Percentiles rank a stretch among this genome's conserved stretches.
phyloP scores from a whole-genome alignment of 768 basidiomycete genomes.

The Pleurotus eryngii region DNA sequence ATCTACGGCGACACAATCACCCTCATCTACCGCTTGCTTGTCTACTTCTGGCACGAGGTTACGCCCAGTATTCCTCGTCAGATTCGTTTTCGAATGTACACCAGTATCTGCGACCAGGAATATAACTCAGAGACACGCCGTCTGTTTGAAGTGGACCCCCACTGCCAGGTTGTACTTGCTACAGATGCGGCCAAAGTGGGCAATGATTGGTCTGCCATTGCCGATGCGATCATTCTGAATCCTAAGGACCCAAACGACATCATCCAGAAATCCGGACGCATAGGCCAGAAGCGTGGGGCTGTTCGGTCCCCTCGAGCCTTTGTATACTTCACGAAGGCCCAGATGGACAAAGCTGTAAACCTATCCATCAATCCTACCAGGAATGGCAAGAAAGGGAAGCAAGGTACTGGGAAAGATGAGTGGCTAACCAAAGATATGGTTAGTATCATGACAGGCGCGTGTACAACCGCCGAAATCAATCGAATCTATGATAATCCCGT shows the following conservation, averaged over 20 bases:
- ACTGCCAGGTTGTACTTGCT: background rate
- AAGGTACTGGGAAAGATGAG: background rate
- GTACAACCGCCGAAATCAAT: background rate
- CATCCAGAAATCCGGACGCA: background rate
- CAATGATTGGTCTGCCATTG: background rate
- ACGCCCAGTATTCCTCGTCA: background rate
- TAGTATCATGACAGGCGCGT: background rate
- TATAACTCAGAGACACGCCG: background rate
- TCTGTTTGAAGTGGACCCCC: background rate
- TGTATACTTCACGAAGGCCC: background rate
- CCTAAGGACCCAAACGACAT: background rate
- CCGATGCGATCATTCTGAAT: background rate
- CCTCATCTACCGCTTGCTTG: conserved; percentile 16
- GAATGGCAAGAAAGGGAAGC: background rate
- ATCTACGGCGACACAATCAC: conserved; percentile 25
- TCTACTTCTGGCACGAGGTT: conserved; percentile 17
- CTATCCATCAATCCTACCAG: background rate
- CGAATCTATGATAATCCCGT: background rate
- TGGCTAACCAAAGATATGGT: conserved; percentile 3
- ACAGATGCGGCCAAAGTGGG: background rate
- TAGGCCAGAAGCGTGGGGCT: background rate
- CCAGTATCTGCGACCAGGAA: background rate
- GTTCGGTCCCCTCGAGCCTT: background rate
- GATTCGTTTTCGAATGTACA: background rate
- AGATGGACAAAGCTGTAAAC: background rate